A percentile compares a stretch with the other conserved stretches of the same genome.
phyloP scores from a whole-genome alignment of 441 rosid species.

The Erodium moschatum region DNA sequence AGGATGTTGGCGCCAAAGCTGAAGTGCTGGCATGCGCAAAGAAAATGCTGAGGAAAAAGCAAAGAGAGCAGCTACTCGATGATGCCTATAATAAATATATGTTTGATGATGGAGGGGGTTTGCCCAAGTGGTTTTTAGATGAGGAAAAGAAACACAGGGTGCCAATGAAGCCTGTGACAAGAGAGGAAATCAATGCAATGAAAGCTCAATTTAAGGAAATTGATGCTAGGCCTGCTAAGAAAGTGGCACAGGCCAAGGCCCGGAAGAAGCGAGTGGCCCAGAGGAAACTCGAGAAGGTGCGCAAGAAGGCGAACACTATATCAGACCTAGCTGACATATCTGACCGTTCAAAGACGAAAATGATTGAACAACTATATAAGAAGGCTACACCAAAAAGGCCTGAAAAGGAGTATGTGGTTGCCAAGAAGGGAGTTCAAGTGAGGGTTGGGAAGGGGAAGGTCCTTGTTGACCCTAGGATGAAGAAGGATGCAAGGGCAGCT shows the following conservation, averaged over 20 bases:
- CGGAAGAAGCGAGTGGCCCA: constrained; percentile 65
- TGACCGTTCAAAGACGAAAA: constrained; percentile 70
- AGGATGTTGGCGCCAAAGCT: constrained; percentile 54
- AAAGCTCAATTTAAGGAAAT: constrained; percentile 82
- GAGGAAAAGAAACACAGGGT: not conserved
- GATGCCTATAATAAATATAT: not conserved
- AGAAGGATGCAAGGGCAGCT: constrained; percentile 49
- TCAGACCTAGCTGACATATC: constrained; percentile 67
- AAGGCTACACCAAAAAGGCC: constrained; percentile 66
- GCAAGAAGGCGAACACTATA: constrained; percentile 78
- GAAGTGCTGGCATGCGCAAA: constrained; percentile 85
- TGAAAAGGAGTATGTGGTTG: constrained; percentile 69
- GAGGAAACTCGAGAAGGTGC: constrained; percentile 42
- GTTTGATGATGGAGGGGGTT: not conserved
- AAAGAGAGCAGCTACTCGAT: not conserved
- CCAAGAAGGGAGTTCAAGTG: constrained; percentile 84
- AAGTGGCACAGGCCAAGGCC: constrained; percentile 88
- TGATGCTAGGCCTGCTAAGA: constrained; percentile 88
- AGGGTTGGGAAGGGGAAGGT: constrained; percentile 82
- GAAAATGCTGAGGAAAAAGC: constrained; percentile 50
- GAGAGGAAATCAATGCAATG: constrained; percentile 80
- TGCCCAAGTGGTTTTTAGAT: not conserved
- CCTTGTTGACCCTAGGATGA: constrained; percentile 78
- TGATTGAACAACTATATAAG: constrained; percentile 79
- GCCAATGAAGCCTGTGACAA: constrained; percentile 64